These are phyloP conservation scores for Phylloporus rhodoxanthus DNA, from an alignment of 768 basidiomycete species.

Conservation along the genomic window DNA sequence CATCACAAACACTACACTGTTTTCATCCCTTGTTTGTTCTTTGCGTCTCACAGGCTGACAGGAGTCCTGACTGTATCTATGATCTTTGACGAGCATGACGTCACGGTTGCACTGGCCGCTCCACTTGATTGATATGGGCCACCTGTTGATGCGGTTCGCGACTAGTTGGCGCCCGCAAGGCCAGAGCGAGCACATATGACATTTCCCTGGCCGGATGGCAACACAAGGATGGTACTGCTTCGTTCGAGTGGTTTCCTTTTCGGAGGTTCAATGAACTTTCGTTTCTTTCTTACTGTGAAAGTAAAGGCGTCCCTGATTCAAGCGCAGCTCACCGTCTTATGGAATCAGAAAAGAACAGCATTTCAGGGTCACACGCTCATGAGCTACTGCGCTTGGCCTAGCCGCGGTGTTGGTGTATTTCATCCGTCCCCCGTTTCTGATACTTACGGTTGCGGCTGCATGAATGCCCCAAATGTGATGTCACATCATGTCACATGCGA, in stretches of 20 bases:
- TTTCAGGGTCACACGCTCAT: too few species aligned
- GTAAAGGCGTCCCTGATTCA: not conserved
- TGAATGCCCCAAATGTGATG: too few species aligned
- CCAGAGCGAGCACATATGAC: not conserved
- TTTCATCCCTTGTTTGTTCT: not conserved
- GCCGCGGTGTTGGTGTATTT: not conserved
- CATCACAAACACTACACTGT: too few species aligned
- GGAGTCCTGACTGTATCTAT: not conserved
- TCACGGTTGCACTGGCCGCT: slow-evolving; percentile 9
- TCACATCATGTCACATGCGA: too few species aligned
- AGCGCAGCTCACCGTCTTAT: not conserved
- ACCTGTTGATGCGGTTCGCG: slow-evolving; percentile 6
- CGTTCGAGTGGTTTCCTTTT: not conserved
- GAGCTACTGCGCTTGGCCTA: too few species aligned
- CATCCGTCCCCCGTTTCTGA: not conserved
- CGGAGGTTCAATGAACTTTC: not conserved
- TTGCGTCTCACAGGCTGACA: slow-evolving; percentile 28
- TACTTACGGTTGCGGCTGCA: too few species aligned
- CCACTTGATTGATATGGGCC: slow-evolving; percentile 5
- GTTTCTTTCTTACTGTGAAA: not conserved
- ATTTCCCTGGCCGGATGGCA: too few species aligned
- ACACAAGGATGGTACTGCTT: not conserved
- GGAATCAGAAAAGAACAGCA: too few species aligned
- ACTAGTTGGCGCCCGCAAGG: slow-evolving; percentile 12
- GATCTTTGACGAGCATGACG: slow-evolving; percentile 2